Evolutionary conservation across 2,329 filamentous ascomycete genomes (phyloP), one percentile per base, ranked within the genome.

Genomic region (Sporothrix globosa): DNA sequence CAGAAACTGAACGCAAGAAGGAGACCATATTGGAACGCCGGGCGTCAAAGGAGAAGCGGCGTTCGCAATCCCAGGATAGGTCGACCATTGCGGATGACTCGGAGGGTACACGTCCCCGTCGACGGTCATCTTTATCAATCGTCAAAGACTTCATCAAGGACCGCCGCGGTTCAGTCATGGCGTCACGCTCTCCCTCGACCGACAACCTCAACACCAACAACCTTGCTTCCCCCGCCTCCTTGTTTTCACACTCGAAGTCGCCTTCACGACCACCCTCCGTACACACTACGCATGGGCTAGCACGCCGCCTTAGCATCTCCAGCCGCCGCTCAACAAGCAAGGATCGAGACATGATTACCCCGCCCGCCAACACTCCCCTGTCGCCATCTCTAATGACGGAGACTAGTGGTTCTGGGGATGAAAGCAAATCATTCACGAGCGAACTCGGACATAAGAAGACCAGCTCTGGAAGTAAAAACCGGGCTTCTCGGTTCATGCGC

Each of bases 121-220:
- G 86, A 54, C 83, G 87, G 67, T 88, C 88, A 6, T 90, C 87
- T 0, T 79, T 90, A 66, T 87, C 83, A 48, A 81, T 88, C 39
- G 85, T 90, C 48, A 86, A 83, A 75, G 86, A 84, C 72, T 87
- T 90, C 70, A 87, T 89, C 77, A 89, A 86, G 76, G 87, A 89
- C 68, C 81, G 83, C 11, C 83, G 86, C 70, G 82, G 82, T 70
- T 87, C 86, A 0, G 79, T 86, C 61, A 76, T 79, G 17, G 82
- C 81, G 21, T 72, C 67, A 1, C 83, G 83, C 69, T 82, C 84
- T 54, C 76, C 80, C 0, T 84, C 83, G 3, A 80, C 82, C 9
- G 86, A 88, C 68, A 80, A 80, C 72, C 72, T 80, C 54, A 70
- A 72, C 58, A 70, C 77, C 67, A 72, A 76, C 56, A 56, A 48